These are phyloP conservation scores for Phialemonium atrogriseum DNA, from an alignment of 2,329 filamentous ascomycete genomes.

Conservation along the genomic window DNA sequence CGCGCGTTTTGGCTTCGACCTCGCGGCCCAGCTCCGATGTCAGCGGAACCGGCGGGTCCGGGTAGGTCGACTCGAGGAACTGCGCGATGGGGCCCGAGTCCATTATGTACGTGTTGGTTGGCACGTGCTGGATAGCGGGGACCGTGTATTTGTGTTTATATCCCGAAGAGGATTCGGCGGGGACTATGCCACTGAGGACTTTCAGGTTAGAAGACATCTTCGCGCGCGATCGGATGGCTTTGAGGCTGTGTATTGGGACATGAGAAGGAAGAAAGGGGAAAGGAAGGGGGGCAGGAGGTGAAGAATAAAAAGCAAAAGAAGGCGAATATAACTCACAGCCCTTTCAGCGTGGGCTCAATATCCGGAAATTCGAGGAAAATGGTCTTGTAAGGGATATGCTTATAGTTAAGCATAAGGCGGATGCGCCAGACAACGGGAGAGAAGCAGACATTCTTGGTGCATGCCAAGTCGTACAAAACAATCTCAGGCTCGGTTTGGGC, in stretches of 20 bases:
- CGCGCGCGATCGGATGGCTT: too few species aligned
- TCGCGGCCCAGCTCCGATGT: too few species aligned
- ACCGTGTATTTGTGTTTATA: slow-evolving; percentile 29
- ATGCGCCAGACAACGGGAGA: slow-evolving; percentile 33
- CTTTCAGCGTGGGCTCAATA: slow-evolving; percentile 31
- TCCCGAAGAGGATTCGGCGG: too few species aligned
- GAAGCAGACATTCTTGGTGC: slow-evolving; percentile 29
- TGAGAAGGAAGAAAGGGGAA: too few species aligned
- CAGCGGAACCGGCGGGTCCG: slow-evolving; percentile 22
- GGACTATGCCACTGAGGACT: too few species aligned
- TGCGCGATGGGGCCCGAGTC: slow-evolving; percentile 28
- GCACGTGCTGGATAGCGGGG: slow-evolving; percentile 30
- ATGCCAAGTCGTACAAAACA: slow-evolving; percentile 30
- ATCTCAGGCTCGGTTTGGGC: slow-evolving; percentile 28
- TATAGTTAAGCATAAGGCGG: slow-evolving; percentile 35
- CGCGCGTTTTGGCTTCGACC: too few species aligned
- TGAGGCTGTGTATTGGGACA: too few species aligned
- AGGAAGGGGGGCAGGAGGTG: too few species aligned
- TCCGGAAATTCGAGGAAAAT: slow-evolving; percentile 33
- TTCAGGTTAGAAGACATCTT: too few species aligned
- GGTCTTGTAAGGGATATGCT: slow-evolving; percentile 29
- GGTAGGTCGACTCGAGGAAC: slow-evolving; percentile 32
- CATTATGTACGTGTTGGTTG: slow-evolving; percentile 29
- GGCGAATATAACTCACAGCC: slow-evolving; percentile 23
- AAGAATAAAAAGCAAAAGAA: too few species aligned